Conservation (phyloP, 1,139 yeast genomes). For the Blastobotrys apis region DNA sequence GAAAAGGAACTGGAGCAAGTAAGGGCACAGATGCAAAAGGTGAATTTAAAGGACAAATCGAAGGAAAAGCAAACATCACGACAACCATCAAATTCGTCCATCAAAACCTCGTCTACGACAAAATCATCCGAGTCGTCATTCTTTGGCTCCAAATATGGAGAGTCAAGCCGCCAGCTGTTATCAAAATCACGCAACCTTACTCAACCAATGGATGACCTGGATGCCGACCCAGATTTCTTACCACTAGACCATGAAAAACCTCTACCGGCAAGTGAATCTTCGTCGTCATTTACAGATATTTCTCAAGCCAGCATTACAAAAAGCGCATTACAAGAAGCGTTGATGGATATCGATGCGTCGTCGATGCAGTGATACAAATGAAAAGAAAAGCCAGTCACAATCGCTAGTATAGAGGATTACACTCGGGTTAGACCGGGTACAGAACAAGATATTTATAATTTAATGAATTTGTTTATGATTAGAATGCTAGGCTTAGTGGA, state of each 20-base stretch:
- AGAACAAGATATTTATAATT: no score
- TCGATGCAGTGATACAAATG: no score
- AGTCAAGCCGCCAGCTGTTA: conserved; percentile 10
- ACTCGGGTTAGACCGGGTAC: no score
- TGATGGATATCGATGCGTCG: conserved; percentile 28
- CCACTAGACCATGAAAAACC: conserved; percentile 4
- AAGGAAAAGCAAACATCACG: background rate
- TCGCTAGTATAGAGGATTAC: no score
- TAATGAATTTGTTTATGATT: no score
- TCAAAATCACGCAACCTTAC: conserved; percentile 12
- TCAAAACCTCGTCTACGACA: conserved; percentile 5
- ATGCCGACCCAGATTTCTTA: conserved; percentile 9
- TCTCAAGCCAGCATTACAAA: conserved; percentile 40
- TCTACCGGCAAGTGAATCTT: conserved; percentile 8
- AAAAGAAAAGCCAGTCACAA: no score
- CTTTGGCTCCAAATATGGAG: conserved; percentile 11
- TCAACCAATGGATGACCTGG: conserved; percentile 5
- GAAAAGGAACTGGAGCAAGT: conserved; percentile 43
- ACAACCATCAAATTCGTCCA: conserved; percentile 4
- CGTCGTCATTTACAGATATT: conserved; percentile 21
- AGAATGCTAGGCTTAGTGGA: no score
- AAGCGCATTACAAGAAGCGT: conserved; percentile 46
- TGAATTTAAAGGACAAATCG: conserved; percentile 10
- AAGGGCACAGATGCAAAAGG: conserved; percentile 35
- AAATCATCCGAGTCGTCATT: conserved; percentile 6